Evolutionary conservation across 805 yeast genomes (phyloP).

Genomic region (Yamadazyma tumulicola): DNA sequence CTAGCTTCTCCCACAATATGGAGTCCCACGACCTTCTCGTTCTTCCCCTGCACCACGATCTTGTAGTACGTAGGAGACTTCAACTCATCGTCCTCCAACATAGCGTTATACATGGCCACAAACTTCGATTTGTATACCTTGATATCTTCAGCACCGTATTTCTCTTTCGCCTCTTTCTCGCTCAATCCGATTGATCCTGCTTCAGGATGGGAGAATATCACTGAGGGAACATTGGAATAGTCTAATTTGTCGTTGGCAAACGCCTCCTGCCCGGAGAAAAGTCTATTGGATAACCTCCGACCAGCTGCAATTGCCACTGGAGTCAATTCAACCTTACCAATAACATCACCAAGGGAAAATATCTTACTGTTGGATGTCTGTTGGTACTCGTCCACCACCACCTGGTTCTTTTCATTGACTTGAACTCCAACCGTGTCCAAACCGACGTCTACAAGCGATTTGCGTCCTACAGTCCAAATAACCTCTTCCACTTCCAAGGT

Average conservation of each 20-base stretch:
- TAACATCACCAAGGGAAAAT: slow-evolving; percentile 90
- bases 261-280: slow-evolving; percentile 72
- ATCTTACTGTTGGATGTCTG: slow-evolving; percentile 67
- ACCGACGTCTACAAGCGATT: slow-evolving; percentile 68
- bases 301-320: slow-evolving; percentile 99
- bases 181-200: slow-evolving; percentile 91
- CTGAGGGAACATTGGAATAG: slow-evolving; percentile 85
- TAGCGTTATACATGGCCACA: slow-evolving; percentile 90
- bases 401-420: slow-evolving; percentile 54
- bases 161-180: slow-evolving; percentile 69
- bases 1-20: slow-evolving; percentile 90
- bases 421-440: slow-evolving; percentile 74
- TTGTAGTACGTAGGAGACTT: slow-evolving; percentile 89
- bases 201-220: slow-evolving; percentile 97
- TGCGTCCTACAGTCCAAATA: slow-evolving; percentile 94
- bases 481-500: slow-evolving; percentile 64
- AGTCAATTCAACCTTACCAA: slow-evolving; percentile 89
- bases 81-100: slow-evolving; percentile 56
- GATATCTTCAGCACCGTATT: slow-evolving; percentile 77
- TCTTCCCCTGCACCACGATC: slow-evolving; percentile 68
- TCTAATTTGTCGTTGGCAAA: slow-evolving; percentile 78
- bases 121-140: slow-evolving; percentile 81
- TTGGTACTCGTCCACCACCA: slow-evolving; percentile 85
- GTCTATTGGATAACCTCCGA: slow-evolving; percentile 84
- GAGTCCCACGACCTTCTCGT: slow-evolving; percentile 93